These are phyloP conservation scores for Naumovozyma baii DNA, from an alignment of 805 yeast species.

Conservation along the genomic window DNA sequence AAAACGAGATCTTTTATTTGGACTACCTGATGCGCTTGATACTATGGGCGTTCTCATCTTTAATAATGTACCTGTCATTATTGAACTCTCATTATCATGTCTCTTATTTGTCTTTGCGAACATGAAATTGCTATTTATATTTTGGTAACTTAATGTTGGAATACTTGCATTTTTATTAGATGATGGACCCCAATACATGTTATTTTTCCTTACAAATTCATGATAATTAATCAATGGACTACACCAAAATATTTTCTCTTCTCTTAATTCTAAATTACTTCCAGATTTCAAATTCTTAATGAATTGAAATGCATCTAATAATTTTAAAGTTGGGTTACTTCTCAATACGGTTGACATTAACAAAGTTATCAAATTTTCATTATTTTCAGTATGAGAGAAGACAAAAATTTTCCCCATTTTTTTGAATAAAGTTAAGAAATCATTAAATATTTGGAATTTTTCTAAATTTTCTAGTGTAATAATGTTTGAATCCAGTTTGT, in stretches of 20 bases:
- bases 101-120: not conserved
- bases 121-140: not conserved
- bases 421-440: constrained; percentile 22
- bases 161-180: not conserved
- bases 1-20: not conserved
- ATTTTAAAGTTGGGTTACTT: constrained; percentile 15
- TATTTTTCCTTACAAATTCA: constrained; percentile 15
- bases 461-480: constrained; percentile 12
- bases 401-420: constrained; percentile 16
- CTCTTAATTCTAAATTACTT: constrained; percentile 6
- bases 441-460: constrained; percentile 21
- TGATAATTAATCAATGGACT: constrained; percentile 17
- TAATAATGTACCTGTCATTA: too few species aligned
- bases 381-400: constrained; percentile 21
- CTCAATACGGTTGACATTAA: constrained; percentile 21
- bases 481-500: constrained; percentile 7
- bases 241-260: constrained; percentile 19
- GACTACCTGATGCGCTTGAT: not conserved
- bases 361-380: constrained; percentile 19
- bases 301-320: constrained; percentile 24
- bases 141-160: not conserved
- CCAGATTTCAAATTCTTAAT: constrained; percentile 19
- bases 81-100: not conserved
- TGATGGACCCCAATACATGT: constrained; percentile 10
- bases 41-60: too few species aligned